Percentiles rank a stretch among this genome's conserved stretches.
Conservation (phyloP, 495 filamentous ascomycete species). For the Endocarpon pusillum region DNA sequence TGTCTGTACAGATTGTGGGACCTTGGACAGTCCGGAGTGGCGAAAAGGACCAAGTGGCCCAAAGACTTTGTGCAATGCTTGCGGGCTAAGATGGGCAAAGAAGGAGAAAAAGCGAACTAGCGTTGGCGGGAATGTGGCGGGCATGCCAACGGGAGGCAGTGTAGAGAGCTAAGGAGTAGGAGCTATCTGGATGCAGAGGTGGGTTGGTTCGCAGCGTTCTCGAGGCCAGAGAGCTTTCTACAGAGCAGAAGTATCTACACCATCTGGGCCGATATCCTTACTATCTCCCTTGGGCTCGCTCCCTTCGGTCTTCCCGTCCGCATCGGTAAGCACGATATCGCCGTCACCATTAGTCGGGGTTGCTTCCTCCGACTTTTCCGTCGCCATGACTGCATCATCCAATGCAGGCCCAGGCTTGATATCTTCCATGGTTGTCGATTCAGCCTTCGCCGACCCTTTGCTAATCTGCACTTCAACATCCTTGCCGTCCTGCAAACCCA, state of each 20-base stretch:
- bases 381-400: slow-evolving; percentile 6
- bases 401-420: slow-evolving; percentile 1
- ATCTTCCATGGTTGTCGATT: slow-evolving; percentile 7
- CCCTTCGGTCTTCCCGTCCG: slow-evolving; percentile 7
- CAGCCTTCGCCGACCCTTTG: slow-evolving; percentile 6
- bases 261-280: neutral
- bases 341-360: slow-evolving; percentile 17
- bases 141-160: neutral
- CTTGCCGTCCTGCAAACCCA: slow-evolving; percentile 55
- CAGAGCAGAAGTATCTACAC: neutral
- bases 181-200: neutral
- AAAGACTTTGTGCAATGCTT: slow-evolving; percentile 95
- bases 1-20: slow-evolving; percentile 91
- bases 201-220: neutral
- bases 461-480: slow-evolving; percentile 26
- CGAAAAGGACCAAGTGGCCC: slow-evolving; percentile 85
- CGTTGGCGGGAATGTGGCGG: slow-evolving; percentile 5
- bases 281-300: slow-evolving; percentile 1
- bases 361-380: slow-evolving; percentile 2
- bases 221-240: neutral
- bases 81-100: slow-evolving; percentile 70
- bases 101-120: slow-evolving; percentile 48
- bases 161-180: neutral
- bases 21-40: slow-evolving; percentile 90
- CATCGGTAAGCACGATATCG: slow-evolving; percentile 25